These are phyloP conservation scores for Huntiella savannae DNA, from an alignment of 2,329 filamentous ascomycete genomes.

Conservation along the genomic window DNA sequence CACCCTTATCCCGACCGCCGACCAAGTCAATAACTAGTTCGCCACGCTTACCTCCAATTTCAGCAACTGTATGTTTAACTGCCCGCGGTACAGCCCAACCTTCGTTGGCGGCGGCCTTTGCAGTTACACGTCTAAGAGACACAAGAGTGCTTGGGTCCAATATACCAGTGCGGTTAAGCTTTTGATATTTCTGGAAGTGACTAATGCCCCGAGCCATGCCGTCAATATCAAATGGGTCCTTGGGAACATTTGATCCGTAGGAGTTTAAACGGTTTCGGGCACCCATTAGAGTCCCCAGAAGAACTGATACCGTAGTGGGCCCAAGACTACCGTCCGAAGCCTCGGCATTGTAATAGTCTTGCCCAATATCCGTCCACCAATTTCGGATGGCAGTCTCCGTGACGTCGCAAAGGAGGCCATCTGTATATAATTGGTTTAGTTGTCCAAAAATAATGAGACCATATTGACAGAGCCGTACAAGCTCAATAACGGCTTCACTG, in stretches of 20 bases:
- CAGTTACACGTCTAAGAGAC: slow-evolving; percentile 62
- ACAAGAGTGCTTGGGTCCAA: slow-evolving; percentile 72
- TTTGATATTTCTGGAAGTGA: slow-evolving; percentile 78
- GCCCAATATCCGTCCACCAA: slow-evolving; percentile 92
- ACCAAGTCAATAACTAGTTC: slow-evolving; percentile 95
- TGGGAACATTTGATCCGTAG: slow-evolving; percentile 63
- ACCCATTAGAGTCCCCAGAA: slow-evolving; percentile 76
- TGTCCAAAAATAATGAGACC: slow-evolving; percentile 77
- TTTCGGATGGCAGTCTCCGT: slow-evolving; percentile 79
- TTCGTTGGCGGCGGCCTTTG: slow-evolving; percentile 75
- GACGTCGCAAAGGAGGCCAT: slow-evolving; percentile 80
- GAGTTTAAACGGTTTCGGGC: slow-evolving; percentile 77
- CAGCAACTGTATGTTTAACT: slow-evolving; percentile 86
- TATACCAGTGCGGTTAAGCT: slow-evolving; percentile 56
- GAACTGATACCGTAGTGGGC: slow-evolving; percentile 72
- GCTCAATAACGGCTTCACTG: slow-evolving; percentile 60
- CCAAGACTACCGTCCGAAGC: slow-evolving; percentile 84
- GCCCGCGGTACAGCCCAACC: slow-evolving; percentile 84
- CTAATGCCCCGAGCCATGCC: slow-evolving; percentile 66
- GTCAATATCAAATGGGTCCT: slow-evolving; percentile 79
- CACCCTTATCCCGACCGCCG: slow-evolving; percentile 65
- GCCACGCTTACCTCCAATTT: slow-evolving; percentile 81
- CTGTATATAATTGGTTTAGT: slow-evolving; percentile 71
- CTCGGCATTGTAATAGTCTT: slow-evolving; percentile 80
- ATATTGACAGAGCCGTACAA: slow-evolving; percentile 80